Base-by-base conservation (phyloP, 345 rosid genomes). In the Litchi chinensis region DNA sequence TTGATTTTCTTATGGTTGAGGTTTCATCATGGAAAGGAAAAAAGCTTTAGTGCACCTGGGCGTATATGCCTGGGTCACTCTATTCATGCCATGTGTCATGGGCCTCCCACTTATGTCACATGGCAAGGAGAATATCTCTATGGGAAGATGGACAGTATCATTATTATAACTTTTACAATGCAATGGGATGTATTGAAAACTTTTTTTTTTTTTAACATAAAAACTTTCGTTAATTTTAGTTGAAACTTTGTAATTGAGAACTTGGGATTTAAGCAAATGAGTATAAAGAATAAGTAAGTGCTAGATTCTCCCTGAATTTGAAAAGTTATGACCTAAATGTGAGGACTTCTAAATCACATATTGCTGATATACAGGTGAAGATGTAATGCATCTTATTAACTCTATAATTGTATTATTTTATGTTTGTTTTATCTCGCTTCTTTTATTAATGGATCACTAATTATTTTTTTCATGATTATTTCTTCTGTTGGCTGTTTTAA, bases 401-500 rank as follows among this genome's bases (percentile, higher is more conserved):
- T 28, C 73, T 56, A n/a, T 8, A 56, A 7, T 21, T 32, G 68
- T 46, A 39, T 28, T 28, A 5, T 68, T 48, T 77, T 78, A 3
- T 11, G 74, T 44, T 50, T 21, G 59, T 69, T 68, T 70, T 7
- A 15, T 2, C 1, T 5, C 3, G 32, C 13, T 62, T 73, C 43
- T 40, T 66, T 26, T 40, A 74, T 62, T 65, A 44, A 24, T 13
- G 44, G 69, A 24, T 77, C 12, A 22, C 79, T 82, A 64, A 46
- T 32, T 79, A 65, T 68, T 57, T 62, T 60, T 65, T 32, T 13
- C 37, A 21, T 63, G 68, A 22, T 12, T 59, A 22, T 12, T 63
- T 62, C 32, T 56, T 74, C 12, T 68, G 22, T 76, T 62, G 57
- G 73, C 41, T 40, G 79, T 67, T 68, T 52, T 63, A 44, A 78